Conservation (phyloP, 83 land plant species). For the Thuja plicata region DNA sequence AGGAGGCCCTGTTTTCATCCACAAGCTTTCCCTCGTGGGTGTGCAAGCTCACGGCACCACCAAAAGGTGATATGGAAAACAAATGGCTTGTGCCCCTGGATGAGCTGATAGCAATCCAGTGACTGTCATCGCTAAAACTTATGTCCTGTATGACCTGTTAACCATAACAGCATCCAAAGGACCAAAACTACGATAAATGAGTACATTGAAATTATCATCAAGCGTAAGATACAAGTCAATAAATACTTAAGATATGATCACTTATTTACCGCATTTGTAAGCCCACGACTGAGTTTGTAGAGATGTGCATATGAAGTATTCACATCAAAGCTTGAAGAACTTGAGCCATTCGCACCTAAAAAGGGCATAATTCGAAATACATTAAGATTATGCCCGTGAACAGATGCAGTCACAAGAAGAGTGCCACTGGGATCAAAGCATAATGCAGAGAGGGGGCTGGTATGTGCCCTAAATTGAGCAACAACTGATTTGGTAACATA, state of each 20-base stretch:
- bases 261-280: slow-evolving; percentile 66
- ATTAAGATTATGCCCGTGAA: slow-evolving; percentile 92
- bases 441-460: slow-evolving; percentile 88
- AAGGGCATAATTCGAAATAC: slow-evolving; percentile 76
- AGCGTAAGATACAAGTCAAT: neutral
- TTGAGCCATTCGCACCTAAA: slow-evolving; percentile 22
- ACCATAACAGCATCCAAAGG: neutral
- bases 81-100: slow-evolving; percentile 93
- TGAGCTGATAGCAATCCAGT: slow-evolving; percentile 88
- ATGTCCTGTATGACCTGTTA: slow-evolving; percentile 92
- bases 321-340: slow-evolving; percentile 31
- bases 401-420: slow-evolving; percentile 91
- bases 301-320: slow-evolving; percentile 67
- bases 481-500: slow-evolving; percentile 68
- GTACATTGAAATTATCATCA: neutral
- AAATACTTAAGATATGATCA: slow-evolving; percentile 1
- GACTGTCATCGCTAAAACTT: slow-evolving; percentile 81
- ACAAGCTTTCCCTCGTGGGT: slow-evolving; percentile 27
- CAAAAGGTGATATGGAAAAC: slow-evolving; percentile 75
- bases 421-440: slow-evolving; percentile 96
- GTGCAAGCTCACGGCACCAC: slow-evolving; percentile 44
- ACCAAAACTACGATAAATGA: neutral
- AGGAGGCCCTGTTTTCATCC: slow-evolving; percentile 23
- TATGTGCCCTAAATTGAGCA: slow-evolving; percentile 89
- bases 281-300: slow-evolving; percentile 88